Evolutionary conservation across 768 basidiomycete genomes (phyloP), one percentile per base, ranked within the genome.

Genomic region (Saitozyma sp.): DNA sequence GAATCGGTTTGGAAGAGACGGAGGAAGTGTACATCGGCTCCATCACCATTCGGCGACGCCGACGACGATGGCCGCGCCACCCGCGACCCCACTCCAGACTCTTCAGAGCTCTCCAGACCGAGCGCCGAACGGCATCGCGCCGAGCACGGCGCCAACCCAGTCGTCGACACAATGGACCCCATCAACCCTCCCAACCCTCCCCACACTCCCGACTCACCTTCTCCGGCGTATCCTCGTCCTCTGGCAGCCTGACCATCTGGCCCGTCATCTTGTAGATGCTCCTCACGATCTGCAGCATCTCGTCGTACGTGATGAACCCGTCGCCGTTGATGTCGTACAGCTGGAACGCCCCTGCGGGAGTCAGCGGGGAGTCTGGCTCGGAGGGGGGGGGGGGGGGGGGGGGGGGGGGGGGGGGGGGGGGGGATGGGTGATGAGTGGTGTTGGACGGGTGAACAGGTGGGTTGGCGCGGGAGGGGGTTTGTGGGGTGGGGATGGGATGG

Each of bases 241-340:
- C 83, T n/a, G 96, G 94, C 19, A 98, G 86, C 79, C 93, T 94
- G 67, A 98, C 95, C 94, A 98, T 97, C 80, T 94, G 88, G 17
- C 96, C 96, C 5, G 96, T 98, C 96, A 99, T 98, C 86, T 95
- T 97, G 85, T 98, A 99, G 82, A 99, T 99, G 50, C 92, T 89
- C 73, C 89, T 86, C 9, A 99, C 96, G 78, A 99, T 99, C 83
- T 91, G 88, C 40, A 98, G 87, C 96, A 99, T 99, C 82, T 99
- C 96, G 76, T 93, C 88, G 81, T 97, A 97, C 46, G 96, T 96
- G 82, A 99, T 98, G 70, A 86, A 89, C 9, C 96, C 96, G 77
- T 99, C 96, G 70, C 92, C 92, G 82, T 99, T 92, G 73, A 99
- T 97, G 77, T 99, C 96, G 79, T 99, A 99, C 49, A 99, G 84